phyloP scores from a whole-genome alignment of 805 yeast genomes.

The Lipomyces sp. region DNA sequence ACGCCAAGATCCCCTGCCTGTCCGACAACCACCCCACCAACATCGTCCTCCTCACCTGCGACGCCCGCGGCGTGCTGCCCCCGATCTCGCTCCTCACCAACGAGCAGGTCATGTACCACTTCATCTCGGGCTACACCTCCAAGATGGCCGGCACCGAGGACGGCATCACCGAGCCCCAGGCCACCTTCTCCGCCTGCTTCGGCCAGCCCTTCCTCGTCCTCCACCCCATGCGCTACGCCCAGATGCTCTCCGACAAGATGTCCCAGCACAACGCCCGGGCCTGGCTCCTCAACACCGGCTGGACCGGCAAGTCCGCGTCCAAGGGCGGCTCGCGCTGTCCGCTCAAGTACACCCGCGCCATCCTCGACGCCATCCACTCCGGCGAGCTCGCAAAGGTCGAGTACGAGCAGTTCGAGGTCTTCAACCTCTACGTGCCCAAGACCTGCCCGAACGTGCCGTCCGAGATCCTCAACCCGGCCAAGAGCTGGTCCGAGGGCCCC shows the following conservation, averaged over 20 bases:
- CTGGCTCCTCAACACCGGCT: constrained; percentile 96
- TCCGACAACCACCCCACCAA: constrained; percentile 89
- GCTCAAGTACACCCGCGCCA: constrained; percentile 94
- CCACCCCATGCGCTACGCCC: constrained; percentile 97
- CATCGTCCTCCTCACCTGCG: constrained; percentile 90
- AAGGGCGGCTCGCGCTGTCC: constrained; percentile 98
- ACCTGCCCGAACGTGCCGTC: constrained; percentile 76
- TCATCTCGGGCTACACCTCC: constrained; percentile 96
- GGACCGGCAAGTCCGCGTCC: constrained; percentile 93
- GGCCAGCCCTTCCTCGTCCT: constrained; percentile 98
- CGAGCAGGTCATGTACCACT: constrained; percentile 98
- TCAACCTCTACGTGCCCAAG: constrained; percentile 85
- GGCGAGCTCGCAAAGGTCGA: constrained; percentile 79
- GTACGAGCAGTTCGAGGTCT: constrained; percentile 79
- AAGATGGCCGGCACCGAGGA: constrained; percentile 99
- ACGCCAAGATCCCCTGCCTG: constrained; percentile 92
- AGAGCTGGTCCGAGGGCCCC: constrained; percentile 65
- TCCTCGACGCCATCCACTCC: constrained; percentile 88
- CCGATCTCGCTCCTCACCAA: constrained; percentile 92
- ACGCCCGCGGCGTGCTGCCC: constrained; percentile 96
- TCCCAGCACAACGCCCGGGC: constrained; percentile 83
- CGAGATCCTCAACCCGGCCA: constrained; percentile 82
- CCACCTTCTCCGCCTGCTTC: constrained; percentile 96
- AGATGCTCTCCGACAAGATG: constrained; percentile 92
- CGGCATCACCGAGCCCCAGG: constrained; percentile 97